Base-by-base conservation (phyloP, 2,329 filamentous ascomycete species). In the Alternaria brassicae region DNA sequence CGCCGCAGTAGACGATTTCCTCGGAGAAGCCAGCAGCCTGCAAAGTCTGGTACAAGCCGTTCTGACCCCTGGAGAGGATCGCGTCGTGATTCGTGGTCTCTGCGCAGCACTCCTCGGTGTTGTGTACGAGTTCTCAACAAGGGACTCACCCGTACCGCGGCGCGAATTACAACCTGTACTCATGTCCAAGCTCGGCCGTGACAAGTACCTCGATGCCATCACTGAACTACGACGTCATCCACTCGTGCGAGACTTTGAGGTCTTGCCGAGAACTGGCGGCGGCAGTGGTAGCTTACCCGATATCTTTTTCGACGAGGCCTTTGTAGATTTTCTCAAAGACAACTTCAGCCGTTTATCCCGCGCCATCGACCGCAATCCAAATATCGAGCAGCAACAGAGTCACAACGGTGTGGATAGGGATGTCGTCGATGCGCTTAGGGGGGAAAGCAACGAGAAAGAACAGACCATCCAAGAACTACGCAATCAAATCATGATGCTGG, bases 121-220 rank as follows among this genome's bases (percentile, higher is more conserved):
- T 19, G 85, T 95, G 4, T 99, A 98, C 75, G 95, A 99, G 72
- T 99, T 98, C 72, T 98, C 94, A 9, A 97, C 94, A 0, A 97
- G 96, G 74, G 95, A 99, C 78, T 98, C 94, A 0, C 92, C 95
- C 0, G 89, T 99, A 51, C 87, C 94, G 6, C 86, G 95, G 61
- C 84, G 88, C 23, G 93, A 90, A 9, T 81, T 99, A 42, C 91
- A 96, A 71, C 88, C 90, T 23, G 85, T 97, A 27, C 82, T 99
- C 34, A 83, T 87, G 27, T 88, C 89, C 42, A 88, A 89, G 58
- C 85, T 98, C 69, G 92, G 93, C 37, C 88, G 93, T 66, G 93
- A 97, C 69, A 89, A 89, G 70, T 99, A 97, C 73, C 87, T 96
- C 55, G 91, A 96, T 76, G 89, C 89, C 62, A 84, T 99, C 37